Evolutionary conservation across 2,329 filamentous ascomycete genomes (phyloP), one percentile per base, ranked within the genome.

Genomic region (Cladosporium sp.): DNA sequence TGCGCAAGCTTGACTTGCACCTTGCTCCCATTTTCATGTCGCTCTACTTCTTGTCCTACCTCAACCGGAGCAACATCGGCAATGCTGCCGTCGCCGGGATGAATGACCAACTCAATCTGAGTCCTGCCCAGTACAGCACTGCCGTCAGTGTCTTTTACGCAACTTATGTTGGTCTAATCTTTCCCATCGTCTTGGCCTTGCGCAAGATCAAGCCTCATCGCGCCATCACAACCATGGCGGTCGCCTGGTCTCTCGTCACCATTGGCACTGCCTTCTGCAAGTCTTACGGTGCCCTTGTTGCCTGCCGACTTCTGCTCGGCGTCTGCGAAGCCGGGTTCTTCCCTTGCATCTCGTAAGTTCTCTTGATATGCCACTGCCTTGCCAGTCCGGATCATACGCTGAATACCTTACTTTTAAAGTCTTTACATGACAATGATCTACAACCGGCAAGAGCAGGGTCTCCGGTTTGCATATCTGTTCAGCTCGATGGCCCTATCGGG

Each of bases 181-280:
- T 73, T 8, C 68, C 67, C 38, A 61, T 76, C 18, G 63, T 72
- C 38, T 78, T 76, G 76, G 72, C 40, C 13, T 12, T 43, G 1
- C 40, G 40, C 15, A 43, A 43, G 27, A 33, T 43, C 25, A 43
- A 43, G 27, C 40, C 40, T 20, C 40, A 43, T 18, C 40, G 40
- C 15, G 40, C 40, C 27, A 70, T 87, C 53, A 73, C 82, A 7
- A 77, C 82, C 60, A 85, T 88, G 59, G 78, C 80, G 30, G 48
- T 63, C 6, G 25, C 43, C 1, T 63, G 58, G 60, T 60, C 61
- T 4, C 56, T 58, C 18, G 51, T 59, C 9, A 59, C 56, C 54
- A 61, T 58, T 13, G 51, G 55, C 18, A 59, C 47, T 22, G 59
- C 60, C 13, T 53, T 63, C 3, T 59, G 62, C 25, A 53, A 59